These are phyloP conservation scores for Trichoderma asperellum DNA, from an alignment of 2,329 filamentous ascomycete species.

Conservation along the genomic window DNA sequence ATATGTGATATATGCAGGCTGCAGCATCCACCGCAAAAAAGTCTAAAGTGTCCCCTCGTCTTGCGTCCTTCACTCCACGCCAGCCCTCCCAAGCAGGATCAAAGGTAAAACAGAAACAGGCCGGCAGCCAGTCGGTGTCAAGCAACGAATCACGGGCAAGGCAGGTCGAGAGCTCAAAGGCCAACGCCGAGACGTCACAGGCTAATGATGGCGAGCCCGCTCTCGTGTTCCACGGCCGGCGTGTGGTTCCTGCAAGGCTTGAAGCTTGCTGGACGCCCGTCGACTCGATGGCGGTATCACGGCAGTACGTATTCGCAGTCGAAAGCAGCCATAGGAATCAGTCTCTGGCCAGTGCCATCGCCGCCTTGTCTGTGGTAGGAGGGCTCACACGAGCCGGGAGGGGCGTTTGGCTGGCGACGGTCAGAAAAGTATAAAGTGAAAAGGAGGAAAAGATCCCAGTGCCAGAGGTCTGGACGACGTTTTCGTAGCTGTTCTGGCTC, in stretches of 20 bases:
- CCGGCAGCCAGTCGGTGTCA: neutral
- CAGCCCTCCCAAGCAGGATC: neutral
- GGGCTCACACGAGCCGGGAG: slow-evolving; percentile 9
- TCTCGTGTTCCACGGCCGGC: slow-evolving; percentile 20
- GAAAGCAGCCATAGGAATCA: slow-evolving; percentile 23
- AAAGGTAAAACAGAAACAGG: slow-evolving; percentile 4
- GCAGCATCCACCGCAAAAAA: slow-evolving; percentile 16
- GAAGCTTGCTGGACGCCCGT: slow-evolving; percentile 25
- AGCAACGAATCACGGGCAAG: slow-evolving; percentile 16
- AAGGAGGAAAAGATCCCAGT: slow-evolving; percentile 2
- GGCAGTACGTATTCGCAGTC: slow-evolving; percentile 26
- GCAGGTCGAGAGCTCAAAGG: neutral
- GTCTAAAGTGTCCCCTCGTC: slow-evolving; percentile 12
- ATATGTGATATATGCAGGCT: slow-evolving; percentile 18
- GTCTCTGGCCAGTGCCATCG: slow-evolving; percentile 20
- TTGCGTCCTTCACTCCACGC: slow-evolving; percentile 13
- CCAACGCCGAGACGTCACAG: slow-evolving; percentile 19
- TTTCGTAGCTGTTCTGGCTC: slow-evolving; percentile 14
- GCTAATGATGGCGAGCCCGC: slow-evolving; percentile 22
- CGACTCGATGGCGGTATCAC: slow-evolving; percentile 27
- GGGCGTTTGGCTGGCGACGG: neutral
- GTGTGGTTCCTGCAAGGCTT: slow-evolving; percentile 25
- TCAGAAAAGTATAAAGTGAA: slow-evolving; percentile 20
- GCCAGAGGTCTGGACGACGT: slow-evolving; percentile 1
- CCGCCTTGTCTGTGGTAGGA: neutral